phyloP scores from a whole-genome alignment of 495 filamentous ascomycete species.

The Aspergillus cavernicola region DNA sequence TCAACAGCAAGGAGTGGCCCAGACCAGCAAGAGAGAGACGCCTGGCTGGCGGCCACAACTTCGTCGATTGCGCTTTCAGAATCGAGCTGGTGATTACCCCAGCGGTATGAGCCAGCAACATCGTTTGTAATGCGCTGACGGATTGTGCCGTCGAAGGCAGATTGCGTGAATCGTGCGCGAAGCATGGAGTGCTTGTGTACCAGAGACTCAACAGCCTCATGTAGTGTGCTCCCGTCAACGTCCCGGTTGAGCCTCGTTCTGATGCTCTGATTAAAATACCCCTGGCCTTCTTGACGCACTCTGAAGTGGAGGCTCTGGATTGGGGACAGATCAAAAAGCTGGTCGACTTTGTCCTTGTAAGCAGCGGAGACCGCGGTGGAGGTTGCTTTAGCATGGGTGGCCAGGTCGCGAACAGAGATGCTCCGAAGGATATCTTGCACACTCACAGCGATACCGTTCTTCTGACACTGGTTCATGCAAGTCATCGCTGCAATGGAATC shows the following conservation, averaged over 20 bases:
- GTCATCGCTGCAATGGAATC: constrained; percentile 32
- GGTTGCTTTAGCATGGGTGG: background rate
- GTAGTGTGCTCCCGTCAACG: too few relatives aligned
- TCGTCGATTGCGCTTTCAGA: background rate
- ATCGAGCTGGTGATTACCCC: background rate
- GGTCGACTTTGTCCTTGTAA: background rate
- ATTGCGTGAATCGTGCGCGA: background rate
- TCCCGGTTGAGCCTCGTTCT: too few relatives aligned
- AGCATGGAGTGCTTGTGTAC: constrained; percentile 5
- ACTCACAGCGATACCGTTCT: background rate
- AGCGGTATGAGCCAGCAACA: background rate
- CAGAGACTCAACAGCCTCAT: background rate
- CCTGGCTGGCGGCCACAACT: background rate
- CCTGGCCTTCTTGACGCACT: background rate
- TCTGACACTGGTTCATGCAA: constrained; percentile 13
- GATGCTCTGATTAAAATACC: background rate
- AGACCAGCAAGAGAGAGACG: background rate
- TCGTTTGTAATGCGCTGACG: background rate
- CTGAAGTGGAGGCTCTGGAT: background rate
- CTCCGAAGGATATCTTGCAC: constrained; percentile 4
- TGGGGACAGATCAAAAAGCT: background rate
- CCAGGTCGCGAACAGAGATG: background rate
- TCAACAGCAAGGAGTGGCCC: background rate
- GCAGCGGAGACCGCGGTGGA: constrained; percentile 7
- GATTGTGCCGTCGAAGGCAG: background rate